Evolutionary conservation across 768 basidiomycete genomes (phyloP), one percentile per base, ranked within the genome.

Genomic region (Mycena pura): DNA sequence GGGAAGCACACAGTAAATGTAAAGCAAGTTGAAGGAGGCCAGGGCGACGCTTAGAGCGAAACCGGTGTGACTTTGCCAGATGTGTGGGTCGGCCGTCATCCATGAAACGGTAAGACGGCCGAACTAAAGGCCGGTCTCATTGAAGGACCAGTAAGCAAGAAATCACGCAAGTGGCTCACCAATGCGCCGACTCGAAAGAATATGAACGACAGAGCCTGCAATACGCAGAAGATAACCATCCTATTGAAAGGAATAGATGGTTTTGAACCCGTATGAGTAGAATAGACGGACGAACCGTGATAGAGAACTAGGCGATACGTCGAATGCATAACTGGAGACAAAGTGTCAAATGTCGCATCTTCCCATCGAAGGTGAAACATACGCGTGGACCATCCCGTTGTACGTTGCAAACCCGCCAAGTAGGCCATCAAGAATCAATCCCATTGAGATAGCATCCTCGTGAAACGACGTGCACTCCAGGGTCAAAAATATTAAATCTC

Each of bases 331-430:
- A 44, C 61, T 62, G 24, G 10, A 24, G 10, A 39, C 0, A 19
- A 3, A 7, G 2, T 38, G 10, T 28, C 17, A 44, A 41, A 24
- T 10, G 5, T 3, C 6, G 2, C 19, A 10, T 29, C 14, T 9
- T 10, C 8, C 9, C 9, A 11, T 34, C 11, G 21, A 7, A 34
- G 5, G 21, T 32, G 15, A 32, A 2, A 34, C 40, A 31, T 50
- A 62, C 61, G 61, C 61, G 40, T 51, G 49, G 15, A 62, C 29
- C 14, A 47, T 55, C 8, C 48, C 61, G 8, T 45, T 51, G 25
- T 34, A 62, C 1, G 61, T 47, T 11, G 61, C 48, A 6, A 51
- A 56, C 24, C 61, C 61, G 4, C 61, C 61, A 13, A 62, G 61
- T 5, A 62, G 15, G 2, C 55, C 55, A 2, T 62, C 40, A 9